A percentile compares a stretch with the other conserved stretches of the same genome.
Evolutionary conservation across 1,139 yeast genomes (phyloP).

Genomic region (Hansenula anomala): DNA sequence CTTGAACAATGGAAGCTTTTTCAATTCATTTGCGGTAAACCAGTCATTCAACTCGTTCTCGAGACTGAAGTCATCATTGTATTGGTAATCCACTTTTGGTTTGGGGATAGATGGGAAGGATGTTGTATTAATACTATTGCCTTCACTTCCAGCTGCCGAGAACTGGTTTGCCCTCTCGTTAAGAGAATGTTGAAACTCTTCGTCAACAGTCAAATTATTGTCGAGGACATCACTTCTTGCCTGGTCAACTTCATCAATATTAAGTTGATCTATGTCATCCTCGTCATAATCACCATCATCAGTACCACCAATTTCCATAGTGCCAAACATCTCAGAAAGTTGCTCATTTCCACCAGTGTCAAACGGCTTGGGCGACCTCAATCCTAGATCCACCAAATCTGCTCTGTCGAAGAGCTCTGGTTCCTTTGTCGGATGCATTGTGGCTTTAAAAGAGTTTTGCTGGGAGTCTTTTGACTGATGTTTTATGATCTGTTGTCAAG

Average conservation of each 20-base stretch:
- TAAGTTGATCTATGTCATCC: slow-evolving; percentile 6
- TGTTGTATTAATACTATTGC: slow-evolving; percentile 8
- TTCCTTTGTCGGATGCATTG: too few species aligned
- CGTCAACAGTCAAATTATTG: slow-evolving; percentile 31
- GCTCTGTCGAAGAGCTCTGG: slow-evolving; percentile 25
- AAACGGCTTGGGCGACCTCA: too few species aligned
- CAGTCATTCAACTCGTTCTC: slow-evolving; percentile 54
- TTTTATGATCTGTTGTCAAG: too few species aligned
- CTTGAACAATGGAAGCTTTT: slow-evolving; percentile 13
- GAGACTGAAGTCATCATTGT: slow-evolving; percentile 37
- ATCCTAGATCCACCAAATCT: slow-evolving; percentile 27
- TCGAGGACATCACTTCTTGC: slow-evolving; percentile 16
- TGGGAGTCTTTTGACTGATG: too few species aligned
- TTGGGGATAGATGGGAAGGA: slow-evolving; percentile 25
- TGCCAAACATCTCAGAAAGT: not conserved
- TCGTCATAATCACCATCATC: slow-evolving; percentile 7
- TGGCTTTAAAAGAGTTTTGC: too few species aligned
- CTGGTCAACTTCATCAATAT: slow-evolving; percentile 19
- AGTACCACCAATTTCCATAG: not conserved
- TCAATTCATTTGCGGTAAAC: slow-evolving; percentile 53
- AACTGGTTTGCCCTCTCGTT: slow-evolving; percentile 31
- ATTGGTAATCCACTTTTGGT: slow-evolving; percentile 42
- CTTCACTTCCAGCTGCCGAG: slow-evolving; percentile 12
- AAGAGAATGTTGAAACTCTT: slow-evolving; percentile 28
- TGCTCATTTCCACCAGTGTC: not conserved